A percentile compares a stretch with the other conserved stretches of the same genome.
phyloP scores from a whole-genome alignment of 108 stramenopile genomes.

The Hondaea fermentalgiana region DNA sequence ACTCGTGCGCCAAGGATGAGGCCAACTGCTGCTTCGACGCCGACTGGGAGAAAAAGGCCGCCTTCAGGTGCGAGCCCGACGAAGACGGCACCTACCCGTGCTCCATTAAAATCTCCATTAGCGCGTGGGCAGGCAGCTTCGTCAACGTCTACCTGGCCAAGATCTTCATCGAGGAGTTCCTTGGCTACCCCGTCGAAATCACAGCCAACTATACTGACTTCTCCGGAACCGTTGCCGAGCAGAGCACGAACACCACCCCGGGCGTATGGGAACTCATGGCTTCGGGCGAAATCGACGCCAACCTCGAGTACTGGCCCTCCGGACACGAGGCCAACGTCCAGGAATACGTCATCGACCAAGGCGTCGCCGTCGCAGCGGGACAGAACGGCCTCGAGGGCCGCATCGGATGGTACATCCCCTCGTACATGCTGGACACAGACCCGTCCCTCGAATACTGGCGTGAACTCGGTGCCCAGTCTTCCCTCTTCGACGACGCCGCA shows the following conservation, averaged over 20 bases:
- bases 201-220: not conserved
- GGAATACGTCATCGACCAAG: not conserved
- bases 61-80: not conserved
- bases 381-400: not conserved
- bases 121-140: not conserved
- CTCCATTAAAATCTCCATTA: not conserved
- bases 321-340: not conserved
- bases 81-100: not conserved
- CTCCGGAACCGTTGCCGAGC: not conserved
- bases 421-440: not conserved
- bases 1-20: not conserved
- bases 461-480: not conserved
- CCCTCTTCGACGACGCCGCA: not conserved
- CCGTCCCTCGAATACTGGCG: not conserved
- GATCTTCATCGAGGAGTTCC: constrained; percentile 1
- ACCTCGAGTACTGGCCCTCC: not conserved
- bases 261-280: not conserved
- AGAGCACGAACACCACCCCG: not conserved
- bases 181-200: constrained; percentile 6
- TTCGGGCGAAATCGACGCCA: not conserved
- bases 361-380: not conserved
- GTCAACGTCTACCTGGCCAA: not conserved
- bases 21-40: not conserved
- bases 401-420: not conserved
- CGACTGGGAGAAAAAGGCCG: not conserved